These are phyloP conservation scores for Backusella morwellensis DNA, from an alignment of 192 early-diverging fungal species.

Conservation along the genomic window DNA sequence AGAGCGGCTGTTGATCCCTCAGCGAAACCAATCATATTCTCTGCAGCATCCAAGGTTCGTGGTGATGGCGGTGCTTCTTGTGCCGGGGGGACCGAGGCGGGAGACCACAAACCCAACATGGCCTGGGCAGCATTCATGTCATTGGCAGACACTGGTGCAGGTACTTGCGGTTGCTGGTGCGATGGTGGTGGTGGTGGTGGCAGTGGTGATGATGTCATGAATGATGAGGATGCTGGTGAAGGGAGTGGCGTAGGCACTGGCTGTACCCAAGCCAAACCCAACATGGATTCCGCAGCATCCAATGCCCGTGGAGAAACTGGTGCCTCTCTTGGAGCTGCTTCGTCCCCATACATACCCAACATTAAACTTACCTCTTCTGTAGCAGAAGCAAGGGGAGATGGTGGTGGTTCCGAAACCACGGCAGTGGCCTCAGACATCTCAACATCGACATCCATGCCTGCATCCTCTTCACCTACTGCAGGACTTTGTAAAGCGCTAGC, in stretches of 20 bases:
- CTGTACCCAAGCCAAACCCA: neutral
- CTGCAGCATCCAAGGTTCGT: neutral
- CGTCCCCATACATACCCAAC: neutral
- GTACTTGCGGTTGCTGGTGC: neutral
- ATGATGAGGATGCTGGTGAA: neutral
- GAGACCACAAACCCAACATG: neutral
- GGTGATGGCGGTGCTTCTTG: neutral
- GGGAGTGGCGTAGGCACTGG: neutral
- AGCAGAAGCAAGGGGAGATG: too few relatives aligned
- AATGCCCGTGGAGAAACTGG: neutral
- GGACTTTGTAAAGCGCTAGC: too few relatives aligned
- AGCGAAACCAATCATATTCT: too few relatives aligned
- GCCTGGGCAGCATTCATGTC: neutral
- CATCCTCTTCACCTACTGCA: neutral
- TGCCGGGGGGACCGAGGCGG: neutral
- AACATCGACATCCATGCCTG: neutral
- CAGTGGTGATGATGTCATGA: neutral
- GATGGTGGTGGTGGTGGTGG: neutral
- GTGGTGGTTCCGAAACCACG: too few relatives aligned
- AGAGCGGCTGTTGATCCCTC: too few relatives aligned
- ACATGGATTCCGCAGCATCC: neutral
- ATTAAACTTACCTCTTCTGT: too few relatives aligned
- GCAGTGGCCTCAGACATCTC: neutral
- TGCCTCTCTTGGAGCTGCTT: neutral
- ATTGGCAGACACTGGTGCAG: too few relatives aligned